Conservation (phyloP, 2,329 filamentous ascomycete species). For the Hypoxylon sp. region DNA sequence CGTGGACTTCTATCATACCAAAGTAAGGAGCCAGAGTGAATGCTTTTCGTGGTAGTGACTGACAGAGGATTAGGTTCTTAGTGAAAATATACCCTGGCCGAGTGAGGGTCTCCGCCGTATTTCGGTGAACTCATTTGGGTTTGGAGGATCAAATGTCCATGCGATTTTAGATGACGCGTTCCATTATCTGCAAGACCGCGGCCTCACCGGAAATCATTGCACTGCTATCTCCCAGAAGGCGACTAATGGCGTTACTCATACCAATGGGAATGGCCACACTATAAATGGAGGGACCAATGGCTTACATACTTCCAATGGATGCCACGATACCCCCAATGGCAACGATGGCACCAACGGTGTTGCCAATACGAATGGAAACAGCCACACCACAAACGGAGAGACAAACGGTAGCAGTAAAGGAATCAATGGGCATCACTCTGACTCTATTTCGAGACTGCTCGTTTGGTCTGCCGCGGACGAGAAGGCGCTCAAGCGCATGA, state of each 20-base stretch:
- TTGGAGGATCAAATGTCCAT: constrained; percentile 49
- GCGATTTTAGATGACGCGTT: constrained; percentile 47
- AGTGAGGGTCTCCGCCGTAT: constrained; percentile 53
- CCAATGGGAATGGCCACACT: background rate
- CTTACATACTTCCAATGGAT: background rate
- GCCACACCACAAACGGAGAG: constrained; percentile 10
- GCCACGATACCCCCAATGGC: background rate
- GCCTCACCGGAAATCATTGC: constrained; percentile 41
- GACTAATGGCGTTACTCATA: background rate
- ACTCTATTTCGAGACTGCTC: constrained; percentile 45
- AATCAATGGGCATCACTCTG: constrained; percentile 45
- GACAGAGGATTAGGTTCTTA: constrained; percentile 43
- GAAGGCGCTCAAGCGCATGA: constrained; percentile 47
- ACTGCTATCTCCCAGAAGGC: constrained; percentile 17
- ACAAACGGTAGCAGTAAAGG: constrained; percentile 21
- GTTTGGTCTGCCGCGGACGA: constrained; percentile 52
- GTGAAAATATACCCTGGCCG: constrained; percentile 47
- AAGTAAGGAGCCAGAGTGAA: constrained; percentile 32
- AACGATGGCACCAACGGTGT: constrained; percentile 8
- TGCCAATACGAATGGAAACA: constrained; percentile 11
- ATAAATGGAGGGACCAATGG: background rate
- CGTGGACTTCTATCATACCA: constrained; percentile 44
- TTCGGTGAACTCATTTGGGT: constrained; percentile 50
- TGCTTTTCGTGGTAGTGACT: constrained; percentile 3
- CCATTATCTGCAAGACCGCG: constrained; percentile 41